phyloP scores from a whole-genome alignment of 75 land plant species.

The Picea sitchensis region DNA sequence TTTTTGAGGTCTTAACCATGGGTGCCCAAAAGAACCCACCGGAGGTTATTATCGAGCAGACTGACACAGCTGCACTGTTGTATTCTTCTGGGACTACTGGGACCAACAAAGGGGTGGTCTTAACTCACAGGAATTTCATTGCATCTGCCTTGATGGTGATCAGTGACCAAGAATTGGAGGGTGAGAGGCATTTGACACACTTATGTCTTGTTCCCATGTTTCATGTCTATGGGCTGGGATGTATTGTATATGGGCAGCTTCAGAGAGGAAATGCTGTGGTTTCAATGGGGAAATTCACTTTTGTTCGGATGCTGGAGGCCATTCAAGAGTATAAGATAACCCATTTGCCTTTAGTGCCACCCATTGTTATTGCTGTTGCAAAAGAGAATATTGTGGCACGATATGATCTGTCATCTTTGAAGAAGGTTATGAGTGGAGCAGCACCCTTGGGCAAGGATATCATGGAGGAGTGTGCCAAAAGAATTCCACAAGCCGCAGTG shows the following conservation, averaged over 20 bases:
- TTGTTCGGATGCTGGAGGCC: slow-evolving; percentile 36
- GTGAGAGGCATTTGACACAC: slow-evolving; percentile 30
- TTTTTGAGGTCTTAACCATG: not conserved
- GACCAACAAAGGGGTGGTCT: slow-evolving; percentile 67
- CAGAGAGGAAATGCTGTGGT: slow-evolving; percentile 58
- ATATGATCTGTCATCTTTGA: slow-evolving; percentile 1
- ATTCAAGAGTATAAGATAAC: slow-evolving; percentile 60
- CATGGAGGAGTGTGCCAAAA: slow-evolving; percentile 50
- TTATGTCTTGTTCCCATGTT: slow-evolving; percentile 76
- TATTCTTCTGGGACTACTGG: slow-evolving; percentile 94
- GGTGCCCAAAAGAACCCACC: slow-evolving; percentile 12
- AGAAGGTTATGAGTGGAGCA: slow-evolving; percentile 53
- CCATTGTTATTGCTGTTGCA: slow-evolving; percentile 57
- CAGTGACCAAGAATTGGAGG: slow-evolving; percentile 26
- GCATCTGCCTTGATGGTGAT: slow-evolving; percentile 30
- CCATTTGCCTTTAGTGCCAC: slow-evolving; percentile 65
- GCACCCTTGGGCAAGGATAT: slow-evolving; percentile 83
- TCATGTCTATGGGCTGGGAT: slow-evolving; percentile 69
- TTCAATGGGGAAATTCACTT: slow-evolving; percentile 52
- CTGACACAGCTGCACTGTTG: slow-evolving; percentile 55
- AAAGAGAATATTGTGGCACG: slow-evolving; percentile 40
- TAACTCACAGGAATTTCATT: slow-evolving; percentile 70
- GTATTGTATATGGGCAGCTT: slow-evolving; percentile 41
- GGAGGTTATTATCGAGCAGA: slow-evolving; percentile 22
- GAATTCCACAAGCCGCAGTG: slow-evolving; percentile 24